These are phyloP conservation scores for Xerocomus spinulosus DNA, from an alignment of 768 basidiomycete genomes.

Conservation along the genomic window DNA sequence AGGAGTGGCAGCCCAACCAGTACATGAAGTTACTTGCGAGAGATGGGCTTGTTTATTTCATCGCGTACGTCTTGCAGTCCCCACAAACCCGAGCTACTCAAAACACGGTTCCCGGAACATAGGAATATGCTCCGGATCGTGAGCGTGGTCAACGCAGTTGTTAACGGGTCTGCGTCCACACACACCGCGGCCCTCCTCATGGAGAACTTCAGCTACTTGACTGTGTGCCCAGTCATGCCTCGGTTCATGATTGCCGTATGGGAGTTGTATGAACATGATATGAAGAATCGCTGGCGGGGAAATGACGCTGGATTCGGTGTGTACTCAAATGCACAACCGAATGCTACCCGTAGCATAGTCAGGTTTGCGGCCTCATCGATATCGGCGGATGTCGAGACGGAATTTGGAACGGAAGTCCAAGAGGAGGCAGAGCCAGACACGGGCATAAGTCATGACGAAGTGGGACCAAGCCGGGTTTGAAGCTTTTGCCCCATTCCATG, in stretches of 20 bases:
- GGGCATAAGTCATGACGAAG: background rate
- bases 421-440: background rate
- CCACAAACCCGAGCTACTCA: background rate
- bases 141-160: background rate
- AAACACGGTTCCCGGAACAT: background rate
- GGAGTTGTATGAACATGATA: background rate
- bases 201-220: background rate
- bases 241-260: background rate
- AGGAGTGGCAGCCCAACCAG: slow-evolving; percentile 5
- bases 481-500: slow-evolving; percentile 77
- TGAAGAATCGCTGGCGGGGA: background rate
- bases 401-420: no score
- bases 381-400: background rate
- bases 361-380: background rate
- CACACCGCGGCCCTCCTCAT: background rate
- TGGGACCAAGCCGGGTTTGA: background rate
- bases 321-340: background rate
- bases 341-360: background rate
- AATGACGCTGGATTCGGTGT: background rate
- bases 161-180: background rate
- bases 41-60: slow-evolving; percentile 6
- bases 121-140: background rate
- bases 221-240: background rate
- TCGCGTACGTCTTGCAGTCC: slow-evolving; percentile 1
- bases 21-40: background rate